A percentile compares a stretch with the other conserved stretches of the same genome.
Conservation (phyloP, 345 rosid species). For the Hevea brasiliensis region DNA sequence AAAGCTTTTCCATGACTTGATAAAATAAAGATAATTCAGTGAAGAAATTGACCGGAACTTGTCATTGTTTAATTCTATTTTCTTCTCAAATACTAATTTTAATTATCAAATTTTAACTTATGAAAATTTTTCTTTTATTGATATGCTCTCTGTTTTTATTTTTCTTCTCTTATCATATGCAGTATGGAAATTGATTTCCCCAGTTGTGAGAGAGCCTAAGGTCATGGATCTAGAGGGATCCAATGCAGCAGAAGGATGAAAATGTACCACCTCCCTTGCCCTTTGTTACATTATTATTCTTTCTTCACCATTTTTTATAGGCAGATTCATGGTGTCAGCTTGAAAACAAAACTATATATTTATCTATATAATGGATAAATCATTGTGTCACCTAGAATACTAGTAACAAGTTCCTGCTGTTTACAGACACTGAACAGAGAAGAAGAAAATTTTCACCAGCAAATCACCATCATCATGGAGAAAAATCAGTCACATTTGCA, state of each 20-base stretch:
- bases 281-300: background rate
- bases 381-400: background rate
- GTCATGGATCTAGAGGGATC: conserved; percentile 38
- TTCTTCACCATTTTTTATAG: conserved; percentile 5
- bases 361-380: background rate
- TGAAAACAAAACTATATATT: no score
- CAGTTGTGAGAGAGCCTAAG: conserved; percentile 52
- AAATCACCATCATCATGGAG: background rate
- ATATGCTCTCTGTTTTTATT: background rate
- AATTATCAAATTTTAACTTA: background rate
- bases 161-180: conserved; percentile 17
- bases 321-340: background rate
- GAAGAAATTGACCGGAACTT: background rate
- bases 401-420: background rate
- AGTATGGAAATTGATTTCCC: conserved; percentile 84
- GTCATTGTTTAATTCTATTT: no score
- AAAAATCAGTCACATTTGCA: background rate
- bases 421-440: background rate
- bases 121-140: no score
- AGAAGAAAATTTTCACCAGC: background rate
- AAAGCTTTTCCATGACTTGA: background rate
- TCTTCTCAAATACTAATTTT: no score
- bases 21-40: background rate
- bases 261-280: background rate
- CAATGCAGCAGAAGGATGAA: conserved; percentile 26